Percentiles rank a stretch among this genome's conserved stretches.
Conservation (phyloP, 1,284 basidiomycete species). For the Exobasidium cylindrosporum region DNA sequence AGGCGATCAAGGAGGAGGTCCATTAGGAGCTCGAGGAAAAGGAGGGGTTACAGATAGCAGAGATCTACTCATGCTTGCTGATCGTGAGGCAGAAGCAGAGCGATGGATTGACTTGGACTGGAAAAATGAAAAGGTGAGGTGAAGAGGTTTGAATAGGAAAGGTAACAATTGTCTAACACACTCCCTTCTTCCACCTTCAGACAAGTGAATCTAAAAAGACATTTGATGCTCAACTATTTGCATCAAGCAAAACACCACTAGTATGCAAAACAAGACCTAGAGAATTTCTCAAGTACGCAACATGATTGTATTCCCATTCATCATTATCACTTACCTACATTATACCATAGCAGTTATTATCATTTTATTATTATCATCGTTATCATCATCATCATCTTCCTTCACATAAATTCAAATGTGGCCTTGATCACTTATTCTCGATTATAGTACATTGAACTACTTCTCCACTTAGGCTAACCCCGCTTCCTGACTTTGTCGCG, state of each 20-base stretch:
- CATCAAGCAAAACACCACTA: conserved; percentile 27
- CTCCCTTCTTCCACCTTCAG: conserved; percentile 7
- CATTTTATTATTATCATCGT: too few relatives aligned
- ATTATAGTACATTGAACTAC: too few relatives aligned
- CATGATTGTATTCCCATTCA: too few relatives aligned
- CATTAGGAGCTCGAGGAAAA: conserved; percentile 18
- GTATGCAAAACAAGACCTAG: conserved; percentile 30
- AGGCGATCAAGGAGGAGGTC: conserved; percentile 20
- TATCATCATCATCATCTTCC: too few relatives aligned
- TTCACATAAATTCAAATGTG: too few relatives aligned
- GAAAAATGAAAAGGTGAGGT: conserved; percentile 21
- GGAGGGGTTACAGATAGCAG: conserved; percentile 25
- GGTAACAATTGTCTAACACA: not conserved
- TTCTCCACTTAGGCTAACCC: too few relatives aligned
- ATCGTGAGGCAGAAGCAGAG: conserved; percentile 50
- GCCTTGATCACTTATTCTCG: too few relatives aligned
- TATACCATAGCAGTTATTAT: too few relatives aligned
- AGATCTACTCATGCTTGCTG: conserved; percentile 38
- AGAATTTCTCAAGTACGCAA: conserved; percentile 35
- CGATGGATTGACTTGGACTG: conserved; percentile 52
- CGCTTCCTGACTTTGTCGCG: too few relatives aligned
- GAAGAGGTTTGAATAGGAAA: not conserved
- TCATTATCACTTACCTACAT: too few relatives aligned
- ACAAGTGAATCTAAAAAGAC: conserved; percentile 26
- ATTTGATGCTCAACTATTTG: conserved; percentile 38